Percentiles rank a stretch among this genome's conserved stretches.
Evolutionary conservation across 768 basidiomycete species (phyloP).

Genomic region (Mycena haematopus): DNA sequence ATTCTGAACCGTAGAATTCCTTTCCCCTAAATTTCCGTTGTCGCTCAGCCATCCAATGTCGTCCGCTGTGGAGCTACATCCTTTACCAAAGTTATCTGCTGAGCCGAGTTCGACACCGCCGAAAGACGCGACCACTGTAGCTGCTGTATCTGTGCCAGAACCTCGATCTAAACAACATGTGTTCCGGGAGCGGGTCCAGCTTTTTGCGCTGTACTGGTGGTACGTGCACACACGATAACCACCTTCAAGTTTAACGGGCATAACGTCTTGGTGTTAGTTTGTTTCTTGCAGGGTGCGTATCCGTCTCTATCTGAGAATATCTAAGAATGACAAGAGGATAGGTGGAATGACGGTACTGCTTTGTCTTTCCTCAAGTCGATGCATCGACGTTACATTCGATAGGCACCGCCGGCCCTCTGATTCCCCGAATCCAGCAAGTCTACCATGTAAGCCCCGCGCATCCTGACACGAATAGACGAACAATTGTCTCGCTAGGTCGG

Average conservation of each 20-base stretch:
- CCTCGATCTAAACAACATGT: slow-evolving; percentile 18
- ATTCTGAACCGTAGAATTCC: not conserved
- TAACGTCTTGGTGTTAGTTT: not conserved
- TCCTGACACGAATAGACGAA: not conserved
- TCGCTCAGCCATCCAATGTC: slow-evolving; percentile 10
- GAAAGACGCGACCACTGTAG: not conserved
- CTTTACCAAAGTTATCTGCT: slow-evolving; percentile 1
- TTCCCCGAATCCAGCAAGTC: slow-evolving; percentile 26
- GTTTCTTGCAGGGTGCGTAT: slow-evolving; percentile 12
- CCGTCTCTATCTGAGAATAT: not conserved
- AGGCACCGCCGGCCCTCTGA: slow-evolving; percentile 25
- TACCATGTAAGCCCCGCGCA: slow-evolving; percentile 9
- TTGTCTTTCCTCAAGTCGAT: not conserved
- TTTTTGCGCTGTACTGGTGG: slow-evolving; percentile 29
- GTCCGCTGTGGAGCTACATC: slow-evolving; percentile 20
- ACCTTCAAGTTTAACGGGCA: not conserved
- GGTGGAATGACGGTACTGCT: slow-evolving; percentile 18
- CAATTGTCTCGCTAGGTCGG: slow-evolving; percentile 42
- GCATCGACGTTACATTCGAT: not conserved
- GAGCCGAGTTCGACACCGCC: not conserved
- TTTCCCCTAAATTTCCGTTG: not conserved
- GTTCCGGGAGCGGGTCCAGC: slow-evolving; percentile 20
- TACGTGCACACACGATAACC: not conserved
- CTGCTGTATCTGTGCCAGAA: not conserved
- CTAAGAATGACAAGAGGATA: not conserved